Base-by-base conservation (phyloP, 2,329 filamentous ascomycete species). In the Sporothrix inflata region DNA sequence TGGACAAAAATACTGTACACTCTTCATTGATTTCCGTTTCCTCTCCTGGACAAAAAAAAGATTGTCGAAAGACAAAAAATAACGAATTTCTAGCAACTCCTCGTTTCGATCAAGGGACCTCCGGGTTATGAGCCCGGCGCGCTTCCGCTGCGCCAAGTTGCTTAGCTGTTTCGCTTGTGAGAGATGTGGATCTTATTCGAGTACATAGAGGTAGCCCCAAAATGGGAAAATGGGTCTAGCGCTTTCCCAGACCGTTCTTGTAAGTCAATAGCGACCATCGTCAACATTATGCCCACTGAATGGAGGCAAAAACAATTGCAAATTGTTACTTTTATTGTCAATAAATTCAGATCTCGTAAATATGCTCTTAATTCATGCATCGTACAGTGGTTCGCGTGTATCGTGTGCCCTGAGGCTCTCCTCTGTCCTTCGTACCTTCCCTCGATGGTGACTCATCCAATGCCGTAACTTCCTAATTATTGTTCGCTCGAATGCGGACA, bases 61-160 rank as follows among this genome's bases (percentile, higher is more conserved):
- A 16, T 47, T 34, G 14, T 5, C 40, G 8, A 9, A 42, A 42
- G 12, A 57, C 40, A 69, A 70, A 61, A 38, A 70, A 70, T 19
- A n/a, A n/a, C 4, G 7, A 24, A 11, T 8, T 38, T 4, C 5
- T 71, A 72, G 70, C 70, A 72, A 72, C 70, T 72, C 70, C 70
- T 72, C 63, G 70, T 72, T 72, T 72, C 70, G 70, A 72, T 72
- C 70, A 68, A 72, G 70, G 72, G 72, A 73, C 72, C 72, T 73
- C 72, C 72, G 72, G 72, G 72, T 73, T 73, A 73, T 73, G 72
- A 73, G 72, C 72, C 72, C 72, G 72, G 72, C 72, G 72, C 72
- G 72, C 72, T 73, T 73, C 72, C 72, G 60, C 72, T 73, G 72
- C 72, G 72, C 72, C 72, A 73, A 73, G 70, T 71, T 70, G 72